phyloP scores from a whole-genome alignment of 495 filamentous ascomycete species.

The Glonium stellatum region DNA sequence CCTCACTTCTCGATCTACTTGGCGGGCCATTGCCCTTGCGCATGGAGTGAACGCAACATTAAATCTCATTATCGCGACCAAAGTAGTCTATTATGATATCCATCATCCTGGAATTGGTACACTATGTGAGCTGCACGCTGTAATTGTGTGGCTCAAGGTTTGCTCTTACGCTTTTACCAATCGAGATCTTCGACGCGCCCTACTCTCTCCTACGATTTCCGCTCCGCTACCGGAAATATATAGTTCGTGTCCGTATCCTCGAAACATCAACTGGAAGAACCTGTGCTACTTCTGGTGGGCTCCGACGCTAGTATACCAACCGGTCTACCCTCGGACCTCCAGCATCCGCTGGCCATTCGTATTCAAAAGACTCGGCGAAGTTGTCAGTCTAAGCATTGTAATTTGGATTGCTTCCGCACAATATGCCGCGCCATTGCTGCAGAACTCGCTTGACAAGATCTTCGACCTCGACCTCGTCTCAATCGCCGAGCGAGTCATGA shows the following conservation, averaged over 20 bases:
- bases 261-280: slow-evolving; percentile 81
- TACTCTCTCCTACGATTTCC: slow-evolving; percentile 56
- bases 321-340: slow-evolving; percentile 78
- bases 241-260: slow-evolving; percentile 73
- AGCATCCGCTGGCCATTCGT: slow-evolving; percentile 82
- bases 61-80: slow-evolving; percentile 73
- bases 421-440: slow-evolving; percentile 82
- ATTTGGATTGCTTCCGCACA: slow-evolving; percentile 92
- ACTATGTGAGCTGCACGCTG: slow-evolving; percentile 79
- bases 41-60: slow-evolving; percentile 78
- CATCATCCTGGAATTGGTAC: slow-evolving; percentile 92
- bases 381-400: slow-evolving; percentile 64
- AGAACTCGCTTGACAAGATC: slow-evolving; percentile 82
- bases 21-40: slow-evolving; percentile 66
- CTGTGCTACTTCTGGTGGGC: slow-evolving; percentile 95
- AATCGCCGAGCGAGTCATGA: slow-evolving; percentile 85
- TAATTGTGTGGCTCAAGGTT: slow-evolving; percentile 93
- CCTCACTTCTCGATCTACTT: slow-evolving; percentile 58
- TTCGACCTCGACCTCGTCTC: slow-evolving; percentile 69
- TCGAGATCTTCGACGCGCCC: slow-evolving; percentile 84
- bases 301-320: slow-evolving; percentile 93
- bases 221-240: slow-evolving; percentile 73
- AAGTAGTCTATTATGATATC: slow-evolving; percentile 79
- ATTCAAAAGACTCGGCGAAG: slow-evolving; percentile 69
- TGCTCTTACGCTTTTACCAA: slow-evolving; percentile 96